phyloP scores from a whole-genome alignment of 129 eudicot species.

The Pulicaria dysenterica region DNA sequence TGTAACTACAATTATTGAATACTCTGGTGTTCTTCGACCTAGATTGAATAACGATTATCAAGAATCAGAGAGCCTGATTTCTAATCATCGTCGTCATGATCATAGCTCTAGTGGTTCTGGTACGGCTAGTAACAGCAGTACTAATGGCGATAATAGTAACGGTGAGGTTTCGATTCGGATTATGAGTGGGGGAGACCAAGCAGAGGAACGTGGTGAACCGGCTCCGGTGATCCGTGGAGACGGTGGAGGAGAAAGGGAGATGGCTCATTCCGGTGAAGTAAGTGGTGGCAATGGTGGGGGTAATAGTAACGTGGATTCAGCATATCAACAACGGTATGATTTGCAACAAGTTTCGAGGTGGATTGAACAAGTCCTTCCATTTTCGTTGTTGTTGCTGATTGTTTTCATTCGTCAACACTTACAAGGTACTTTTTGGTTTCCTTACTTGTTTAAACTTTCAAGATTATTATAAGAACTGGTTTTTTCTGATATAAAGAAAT shows the following conservation, averaged over 20 bases:
- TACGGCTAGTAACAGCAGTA: constrained; percentile 24
- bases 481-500: background rate
- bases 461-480: background rate
- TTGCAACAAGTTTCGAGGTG: constrained; percentile 60
- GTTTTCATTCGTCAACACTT: constrained; percentile 78
- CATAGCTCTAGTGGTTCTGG: constrained; percentile 15
- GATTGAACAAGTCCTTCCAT: constrained; percentile 83
- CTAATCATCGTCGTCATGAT: constrained; percentile 18
- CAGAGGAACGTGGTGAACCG: constrained; percentile 30
- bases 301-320: constrained; percentile 41
- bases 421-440: constrained; percentile 46
- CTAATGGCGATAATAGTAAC: constrained; percentile 28
- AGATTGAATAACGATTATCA: constrained; percentile 37
- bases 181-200: constrained; percentile 46
- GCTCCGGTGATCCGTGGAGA: constrained; percentile 23
- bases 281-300: constrained; percentile 23
- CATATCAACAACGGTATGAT: constrained; percentile 59
- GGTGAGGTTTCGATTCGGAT: constrained; percentile 81
- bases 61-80: constrained; percentile 42
- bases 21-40: constrained; percentile 49
- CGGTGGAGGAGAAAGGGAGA: constrained; percentile 33
- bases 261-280: constrained; percentile 30
- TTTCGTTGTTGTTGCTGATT: constrained; percentile 63
- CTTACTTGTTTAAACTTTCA: background rate
- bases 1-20: constrained; percentile 57